Evolutionary conservation across 2,329 filamentous ascomycete genomes (phyloP), one percentile per base, ranked within the genome.

Genomic region (Phyllosticta citribraziliensis): DNA sequence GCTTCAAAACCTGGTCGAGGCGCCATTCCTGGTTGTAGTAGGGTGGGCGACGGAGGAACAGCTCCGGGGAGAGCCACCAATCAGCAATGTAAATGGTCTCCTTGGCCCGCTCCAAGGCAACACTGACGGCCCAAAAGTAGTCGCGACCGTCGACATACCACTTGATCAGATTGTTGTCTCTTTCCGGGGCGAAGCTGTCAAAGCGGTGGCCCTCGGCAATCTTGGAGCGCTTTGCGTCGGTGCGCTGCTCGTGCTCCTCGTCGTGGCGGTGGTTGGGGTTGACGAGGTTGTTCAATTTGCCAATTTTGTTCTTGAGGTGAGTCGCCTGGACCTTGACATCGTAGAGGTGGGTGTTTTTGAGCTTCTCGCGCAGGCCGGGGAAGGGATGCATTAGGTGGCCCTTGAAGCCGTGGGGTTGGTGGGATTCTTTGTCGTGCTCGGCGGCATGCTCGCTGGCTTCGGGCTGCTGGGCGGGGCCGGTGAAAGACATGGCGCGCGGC

Each of bases 141-240:
- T 97, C 89, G 64, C 91, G 82, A 2, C 91, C 94, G 71, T 97
- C 94, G 11, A 97, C 90, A 75, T 97, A 97, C 92, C 93, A 99
- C 78, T 97, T 97, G 71, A 94, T 81, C 62, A 88, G 80, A 73
- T 97, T 97, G 27, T 87, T 88, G 11, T 93, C 86, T 52, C 87
- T 85, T 71, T 93, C 87, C 0, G 93, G 93, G 47, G 95, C 95
- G 75, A 89, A 99, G 3, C 90, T 96, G n/a, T 88, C 73, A 77
- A 91, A 97, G 52, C 93, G 86, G 71, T 97, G 86, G 14, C 83
- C 81, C 62, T 93, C 83, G 66, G 82, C 81, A 56, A 94, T 87
- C 17, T 77, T 81, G 20, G 81, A 83, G 62, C 94, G 84, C 77
- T 96, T 96, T 12, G 82, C 82, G 71, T 97, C 93, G 52, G 89